Base-by-base conservation (phyloP, 2,329 filamentous ascomycete genomes). In the Akanthomyces dipterigenus region DNA sequence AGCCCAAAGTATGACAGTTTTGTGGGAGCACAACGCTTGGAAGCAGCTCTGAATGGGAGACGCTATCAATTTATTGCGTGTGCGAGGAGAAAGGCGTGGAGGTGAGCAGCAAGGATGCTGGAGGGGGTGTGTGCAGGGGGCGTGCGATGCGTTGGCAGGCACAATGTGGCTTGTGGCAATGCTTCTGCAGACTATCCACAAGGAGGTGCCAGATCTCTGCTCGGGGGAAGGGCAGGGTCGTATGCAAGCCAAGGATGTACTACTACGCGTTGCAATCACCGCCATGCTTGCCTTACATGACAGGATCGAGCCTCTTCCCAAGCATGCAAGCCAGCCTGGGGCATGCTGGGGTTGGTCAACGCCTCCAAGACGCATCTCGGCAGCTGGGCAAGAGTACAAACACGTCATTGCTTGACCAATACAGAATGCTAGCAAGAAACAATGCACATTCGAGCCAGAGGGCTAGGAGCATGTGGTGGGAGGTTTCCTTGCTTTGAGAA, bases 121-220 rank as follows among this genome's bases (percentile, higher is more conserved):
- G 26, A 11, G 36, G 28, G n/a, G 42, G 42, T 9, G 54, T 46
- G 18, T 31, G 38, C 12, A 38, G 51, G 51, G 22, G 51, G 14
- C 28, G 48, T 26, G 42, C 7, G 18, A 36, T 38, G 54, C 20
- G 42, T 24, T 56, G 54, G 28, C 54, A 36, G 42, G 54, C 54
- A 46, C 54, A 56, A 36, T 12, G 54, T 56, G 54, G 54, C 54
- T 46, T 56, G 42, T 43, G 51, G 51, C 34, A 18, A 54, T 54
- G 54, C 34, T 24, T 54, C 36, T 38, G 50, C 34, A 54, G 34
- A 18, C 22, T 20, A 45, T 45, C 53, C 40, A 55, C 38, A 55
- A 55, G 12, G 8, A 12, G 20, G 42, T 56, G 54, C 54, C 42
- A 56, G 54, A 56, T 56, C 54, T 46, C 6, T 36, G 28, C 24